These are phyloP conservation scores for Didymella arachidicola DNA, from an alignment of 2,329 filamentous ascomycete species.

Conservation along the genomic window DNA sequence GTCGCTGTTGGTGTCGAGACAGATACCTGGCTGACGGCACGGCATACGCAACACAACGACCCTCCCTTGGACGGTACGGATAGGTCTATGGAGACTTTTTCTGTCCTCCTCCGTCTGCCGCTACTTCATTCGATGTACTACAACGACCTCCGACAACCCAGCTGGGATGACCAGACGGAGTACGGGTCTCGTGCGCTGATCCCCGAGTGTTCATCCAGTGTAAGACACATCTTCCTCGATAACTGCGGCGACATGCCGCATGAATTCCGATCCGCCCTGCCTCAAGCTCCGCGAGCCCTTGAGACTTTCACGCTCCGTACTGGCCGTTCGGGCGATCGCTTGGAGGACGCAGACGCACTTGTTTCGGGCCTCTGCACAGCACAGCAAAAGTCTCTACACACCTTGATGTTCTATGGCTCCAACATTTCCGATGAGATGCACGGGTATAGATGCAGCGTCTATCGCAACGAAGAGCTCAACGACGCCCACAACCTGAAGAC, in stretches of 20 bases:
- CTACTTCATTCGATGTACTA: constrained; percentile 20
- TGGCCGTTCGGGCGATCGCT: neutral
- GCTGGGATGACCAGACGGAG: neutral
- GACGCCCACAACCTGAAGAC: constrained; percentile 1
- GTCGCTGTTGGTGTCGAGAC: constrained; percentile 19
- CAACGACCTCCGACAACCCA: neutral
- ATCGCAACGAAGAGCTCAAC: constrained; percentile 12
- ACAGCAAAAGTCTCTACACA: constrained; percentile 11
- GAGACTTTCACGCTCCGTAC: constrained; percentile 18
- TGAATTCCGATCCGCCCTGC: neutral
- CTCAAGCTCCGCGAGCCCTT: constrained; percentile 7
- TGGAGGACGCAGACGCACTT: constrained; percentile 8
- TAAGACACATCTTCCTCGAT: constrained; percentile 25
- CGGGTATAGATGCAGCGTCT: constrained; percentile 12
- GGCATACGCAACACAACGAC: neutral
- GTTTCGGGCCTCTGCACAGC: neutral
- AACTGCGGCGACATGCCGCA: constrained; percentile 8
- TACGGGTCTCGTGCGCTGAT: constrained; percentile 2
- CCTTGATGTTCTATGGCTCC: constrained; percentile 22
- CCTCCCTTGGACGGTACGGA: neutral
- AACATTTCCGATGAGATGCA: neutral
- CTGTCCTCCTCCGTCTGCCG: constrained; percentile 17
- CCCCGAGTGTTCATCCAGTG: constrained; percentile 4
- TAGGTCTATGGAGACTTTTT: constrained; percentile 3
- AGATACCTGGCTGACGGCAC: constrained; percentile 18